Conservation (phyloP, 2,329 filamentous ascomycete species). For the Scedosporium boydii region DNA sequence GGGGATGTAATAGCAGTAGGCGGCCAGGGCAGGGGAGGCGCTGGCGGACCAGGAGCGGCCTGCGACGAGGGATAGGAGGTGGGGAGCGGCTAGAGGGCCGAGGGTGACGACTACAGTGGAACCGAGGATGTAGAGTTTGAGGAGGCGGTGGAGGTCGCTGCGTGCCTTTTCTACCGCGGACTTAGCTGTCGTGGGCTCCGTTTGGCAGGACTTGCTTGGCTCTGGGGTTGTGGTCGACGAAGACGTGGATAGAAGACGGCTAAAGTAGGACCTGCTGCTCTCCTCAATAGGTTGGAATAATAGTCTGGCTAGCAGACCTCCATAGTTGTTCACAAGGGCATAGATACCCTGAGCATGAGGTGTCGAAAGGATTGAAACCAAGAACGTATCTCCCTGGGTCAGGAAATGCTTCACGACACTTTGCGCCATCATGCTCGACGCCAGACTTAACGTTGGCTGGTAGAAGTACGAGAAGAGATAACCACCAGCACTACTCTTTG, state of each 20-base stretch:
- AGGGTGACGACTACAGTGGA: constrained; percentile 59
- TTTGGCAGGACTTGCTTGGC: constrained; percentile 10
- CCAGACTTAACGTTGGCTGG: constrained; percentile 58
- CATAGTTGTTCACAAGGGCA: constrained; percentile 89
- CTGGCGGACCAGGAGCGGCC: constrained; percentile 67
- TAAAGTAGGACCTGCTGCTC: constrained; percentile 82
- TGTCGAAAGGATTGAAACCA: constrained; percentile 69
- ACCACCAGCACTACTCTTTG: constrained; percentile 8
- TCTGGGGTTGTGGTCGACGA: constrained; percentile 11
- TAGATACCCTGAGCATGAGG: constrained; percentile 83
- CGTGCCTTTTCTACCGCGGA: constrained; percentile 25
- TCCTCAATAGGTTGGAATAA: constrained; percentile 95
- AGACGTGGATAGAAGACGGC: constrained; percentile 54
- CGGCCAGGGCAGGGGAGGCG: constrained; percentile 63
- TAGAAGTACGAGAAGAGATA: constrained; percentile 58
- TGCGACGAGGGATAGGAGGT: constrained; percentile 65
- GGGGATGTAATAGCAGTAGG: constrained; percentile 89
- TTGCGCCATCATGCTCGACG: constrained; percentile 77
- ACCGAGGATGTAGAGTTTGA: constrained; percentile 66
- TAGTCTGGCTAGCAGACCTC: constrained; percentile 76
- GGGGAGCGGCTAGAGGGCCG: constrained; percentile 66
- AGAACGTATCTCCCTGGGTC: constrained; percentile 87
- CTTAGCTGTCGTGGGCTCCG: constrained; percentile 8
- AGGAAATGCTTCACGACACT: constrained; percentile 85
- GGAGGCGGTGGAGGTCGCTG: constrained; percentile 49